phyloP scores from a whole-genome alignment of 495 filamentous ascomycete species.

The Delitschia confertaspora region DNA sequence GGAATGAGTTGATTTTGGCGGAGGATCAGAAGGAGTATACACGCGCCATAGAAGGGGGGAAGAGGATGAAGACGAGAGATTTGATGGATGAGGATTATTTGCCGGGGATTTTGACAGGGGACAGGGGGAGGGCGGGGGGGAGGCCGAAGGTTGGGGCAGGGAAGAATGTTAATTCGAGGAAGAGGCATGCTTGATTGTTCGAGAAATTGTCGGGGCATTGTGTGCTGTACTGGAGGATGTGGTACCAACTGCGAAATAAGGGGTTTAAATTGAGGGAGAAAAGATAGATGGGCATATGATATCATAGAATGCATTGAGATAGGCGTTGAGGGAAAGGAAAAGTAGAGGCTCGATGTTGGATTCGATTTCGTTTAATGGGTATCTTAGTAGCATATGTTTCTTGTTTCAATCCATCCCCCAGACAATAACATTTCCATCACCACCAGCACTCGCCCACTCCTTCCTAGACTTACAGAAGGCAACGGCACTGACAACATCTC shows the following conservation, averaged over 20 bases:
- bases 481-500: conserved; percentile 48
- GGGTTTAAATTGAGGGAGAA: not conserved
- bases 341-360: not conserved
- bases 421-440: conserved; percentile 39
- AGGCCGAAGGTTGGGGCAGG: conserved; percentile 78
- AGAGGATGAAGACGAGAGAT: conserved; percentile 62
- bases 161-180: conserved; percentile 75
- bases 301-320: conserved; percentile 9
- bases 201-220: too few species aligned
- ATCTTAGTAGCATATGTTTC: conserved; percentile 7
- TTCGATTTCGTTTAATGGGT: conserved; percentile 9
- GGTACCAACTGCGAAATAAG: too few species aligned
- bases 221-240: too few species aligned
- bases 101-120: conserved; percentile 67
- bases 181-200: too few species aligned
- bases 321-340: not conserved
- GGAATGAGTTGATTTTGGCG: conserved; percentile 67
- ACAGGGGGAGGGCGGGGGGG: conserved; percentile 52
- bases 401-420: conserved; percentile 19
- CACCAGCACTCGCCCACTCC: conserved; percentile 56
- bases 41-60: conserved; percentile 51
- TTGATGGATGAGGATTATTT: conserved; percentile 93
- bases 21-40: conserved; percentile 96
- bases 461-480: conserved; percentile 57
- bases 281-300: not conserved